Evolutionary conservation across 2,329 filamentous ascomycete species (phyloP).

Genomic region (Exophiala sideris): DNA sequence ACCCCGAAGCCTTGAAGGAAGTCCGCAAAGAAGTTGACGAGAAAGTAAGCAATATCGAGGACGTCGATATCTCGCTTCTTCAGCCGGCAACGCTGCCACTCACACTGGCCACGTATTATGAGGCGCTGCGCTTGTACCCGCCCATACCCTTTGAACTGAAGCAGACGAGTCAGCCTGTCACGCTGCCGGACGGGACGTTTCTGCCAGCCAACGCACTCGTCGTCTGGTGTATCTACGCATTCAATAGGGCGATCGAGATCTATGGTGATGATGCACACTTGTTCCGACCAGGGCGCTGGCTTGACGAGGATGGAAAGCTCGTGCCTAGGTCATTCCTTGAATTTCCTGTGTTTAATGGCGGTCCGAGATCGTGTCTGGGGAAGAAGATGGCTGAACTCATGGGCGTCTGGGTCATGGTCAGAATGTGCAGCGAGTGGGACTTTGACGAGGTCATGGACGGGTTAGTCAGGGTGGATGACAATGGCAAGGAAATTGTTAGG

Average conservation of each 20-base stretch:
- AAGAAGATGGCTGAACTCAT: slow-evolving; percentile 64
- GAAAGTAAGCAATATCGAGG: slow-evolving; percentile 8
- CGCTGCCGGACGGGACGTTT: slow-evolving; percentile 42
- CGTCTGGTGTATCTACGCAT: slow-evolving; percentile 63
- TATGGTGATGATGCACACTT: slow-evolving; percentile 57
- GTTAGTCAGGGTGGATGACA: not conserved
- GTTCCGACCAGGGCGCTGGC: slow-evolving; percentile 56
- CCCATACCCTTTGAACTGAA: slow-evolving; percentile 66
- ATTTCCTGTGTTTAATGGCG: slow-evolving; percentile 65
- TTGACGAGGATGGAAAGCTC: slow-evolving; percentile 38
- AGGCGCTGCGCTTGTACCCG: slow-evolving; percentile 60
- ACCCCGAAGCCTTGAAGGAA: slow-evolving; percentile 36
- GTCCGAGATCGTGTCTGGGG: slow-evolving; percentile 58
- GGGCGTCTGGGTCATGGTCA: slow-evolving; percentile 55
- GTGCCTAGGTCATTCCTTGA: slow-evolving; percentile 51
- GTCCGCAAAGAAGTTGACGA: slow-evolving; percentile 22
- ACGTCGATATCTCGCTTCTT: slow-evolving; percentile 37
- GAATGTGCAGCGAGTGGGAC: slow-evolving; percentile 50
- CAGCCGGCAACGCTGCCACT: slow-evolving; percentile 49
- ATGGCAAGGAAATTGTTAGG: slow-evolving; percentile 37
- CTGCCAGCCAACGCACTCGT: slow-evolving; percentile 55
- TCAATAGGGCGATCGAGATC: slow-evolving; percentile 55
- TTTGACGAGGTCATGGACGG: slow-evolving; percentile 36
- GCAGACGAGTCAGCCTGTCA: slow-evolving; percentile 52
- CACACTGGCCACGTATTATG: slow-evolving; percentile 59